phyloP scores from a whole-genome alignment of 306 rosid species.

The Carpinus viminea region DNA sequence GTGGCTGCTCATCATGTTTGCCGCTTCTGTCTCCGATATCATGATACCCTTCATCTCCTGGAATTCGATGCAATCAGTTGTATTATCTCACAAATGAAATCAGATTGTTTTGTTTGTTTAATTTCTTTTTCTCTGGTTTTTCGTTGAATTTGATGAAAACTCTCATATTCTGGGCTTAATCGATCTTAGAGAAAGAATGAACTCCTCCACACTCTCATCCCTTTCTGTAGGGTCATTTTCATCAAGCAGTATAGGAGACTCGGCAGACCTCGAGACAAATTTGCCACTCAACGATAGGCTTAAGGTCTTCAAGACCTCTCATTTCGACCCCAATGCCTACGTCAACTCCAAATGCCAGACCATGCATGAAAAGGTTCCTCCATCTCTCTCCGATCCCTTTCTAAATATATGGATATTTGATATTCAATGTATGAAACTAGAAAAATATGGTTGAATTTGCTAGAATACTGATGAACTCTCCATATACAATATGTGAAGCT shows the following conservation, averaged over 20 bases:
- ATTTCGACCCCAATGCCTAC: slow-evolving; percentile 61
- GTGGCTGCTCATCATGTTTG: slow-evolving; percentile 15
- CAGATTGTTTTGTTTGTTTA: slow-evolving; percentile 3
- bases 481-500: not conserved
- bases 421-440: no score
- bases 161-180: not conserved
- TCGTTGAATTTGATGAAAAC: not conserved
- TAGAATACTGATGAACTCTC: not conserved
- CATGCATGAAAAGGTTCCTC: slow-evolving; percentile 74
- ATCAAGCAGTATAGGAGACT: slow-evolving; percentile 49
- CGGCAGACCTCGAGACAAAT: slow-evolving; percentile 55
- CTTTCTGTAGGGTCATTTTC: slow-evolving; percentile 54
- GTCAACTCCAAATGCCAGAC: slow-evolving; percentile 69
- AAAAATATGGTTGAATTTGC: not conserved
- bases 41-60: not conserved
- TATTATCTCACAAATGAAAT: not conserved
- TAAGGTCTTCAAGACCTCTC: slow-evolving; percentile 61
- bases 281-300: slow-evolving; percentile 71
- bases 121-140: slow-evolving; percentile 6
- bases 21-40: slow-evolving; percentile 13
- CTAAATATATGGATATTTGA: no score
- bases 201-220: slow-evolving; percentile 33
- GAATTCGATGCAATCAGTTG: not conserved
- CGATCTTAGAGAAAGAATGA: slow-evolving; percentile 30
- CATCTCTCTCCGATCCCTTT: not conserved